Base-by-base conservation (phyloP, 768 basidiomycete species). In the Russula brevipes region DNA sequence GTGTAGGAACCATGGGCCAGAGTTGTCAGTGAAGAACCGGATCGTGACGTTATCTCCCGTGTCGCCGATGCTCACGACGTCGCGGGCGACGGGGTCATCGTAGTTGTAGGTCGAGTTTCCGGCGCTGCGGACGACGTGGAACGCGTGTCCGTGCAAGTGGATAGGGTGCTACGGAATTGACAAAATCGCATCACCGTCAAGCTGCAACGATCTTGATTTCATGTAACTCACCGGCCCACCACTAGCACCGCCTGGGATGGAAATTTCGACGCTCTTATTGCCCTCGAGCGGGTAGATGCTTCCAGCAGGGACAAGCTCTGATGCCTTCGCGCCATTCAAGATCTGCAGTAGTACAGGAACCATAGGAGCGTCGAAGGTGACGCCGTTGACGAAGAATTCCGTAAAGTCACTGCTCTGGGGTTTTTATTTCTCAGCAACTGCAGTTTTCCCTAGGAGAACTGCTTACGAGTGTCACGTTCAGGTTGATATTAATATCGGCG, bases 311-410 rank as follows among this genome's bases (percentile, higher is more conserved):
- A 84, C 70, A 19, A 87, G 74, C 1, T 80, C 75, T 19, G 74
- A 67, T 0, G 83, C 76, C 19, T 75, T 73, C 41, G 79, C 79
- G 0, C 85, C 85, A 54, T 79, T 83, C 39, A 86, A 69, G 38
- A 85, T 81, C 65, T 86, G 85, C 8, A 85, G 76, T 10, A 85
- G 76, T 14, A 83, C 78, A 0, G 85, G 83, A 0, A 78, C 72
- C 0, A 73, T 73, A 0, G 84, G 83, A 0, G 74, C 69, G 5
- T 68, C 63, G 69, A 73, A 83, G 33, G 73, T 69, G 47, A 66
- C 63, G n/a, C 68, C 69, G 53, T 79, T 80, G 49, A 79, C 66
- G 1, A 60, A 57, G 69, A 76, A 80, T 9, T 69, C 24, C 24
- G 33, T 2, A 1, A 14, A 42, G 38, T 7, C 7, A 14, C 58